Evolutionary conservation across 2,329 filamentous ascomycete species (phyloP), one percentile per base, ranked within the genome.

Genomic region (Zymoseptoria pseudotritici): DNA sequence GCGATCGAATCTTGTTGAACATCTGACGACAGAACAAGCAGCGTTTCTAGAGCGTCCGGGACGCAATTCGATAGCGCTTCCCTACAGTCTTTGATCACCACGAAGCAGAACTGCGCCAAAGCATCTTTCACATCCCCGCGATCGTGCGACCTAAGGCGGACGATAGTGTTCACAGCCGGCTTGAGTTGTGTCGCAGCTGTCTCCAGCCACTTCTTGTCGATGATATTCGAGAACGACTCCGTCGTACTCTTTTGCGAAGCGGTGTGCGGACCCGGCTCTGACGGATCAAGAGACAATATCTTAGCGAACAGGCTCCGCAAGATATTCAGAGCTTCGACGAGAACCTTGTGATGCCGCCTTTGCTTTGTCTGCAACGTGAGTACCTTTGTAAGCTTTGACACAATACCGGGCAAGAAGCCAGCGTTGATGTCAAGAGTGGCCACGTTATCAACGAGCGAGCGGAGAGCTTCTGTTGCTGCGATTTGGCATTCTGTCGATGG

Each of bases 361-460:
- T 82, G 80, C 50, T 82, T 79, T n/a, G 80, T 83, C 0, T 86
- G 88, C 0, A 85, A 85, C 4, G 88, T 87, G 55, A 96, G 76
- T 0, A 91, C 78, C 68, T 88, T 92, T 2, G 88, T 86, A 22
- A 99, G 77, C 1, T 86, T 85, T 2, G 94, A 97, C 0, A 96
- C 84, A 0, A 90, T 90, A 9, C 92, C 91, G 0, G 95, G 94
- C 50, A 97, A 80, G 69, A 99, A 94, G 62, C 84, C 92, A 9
- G 91, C 90, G 58, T 96, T 78, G 2, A 89, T 85, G n/a, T 88
- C 82, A 53, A 82, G 83, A 67, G 94, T 88, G 56, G 82, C 85
- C 51, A 96, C 80, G 21, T 85, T 83, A 6, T 73, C 69, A 64
- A 86, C 83, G 7, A 94, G 76, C 0, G 83, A 77, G 55, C 83